These are phyloP conservation scores for Linnemannia schmuckeri DNA, from an alignment of 192 early-diverging fungal species.

Conservation along the genomic window DNA sequence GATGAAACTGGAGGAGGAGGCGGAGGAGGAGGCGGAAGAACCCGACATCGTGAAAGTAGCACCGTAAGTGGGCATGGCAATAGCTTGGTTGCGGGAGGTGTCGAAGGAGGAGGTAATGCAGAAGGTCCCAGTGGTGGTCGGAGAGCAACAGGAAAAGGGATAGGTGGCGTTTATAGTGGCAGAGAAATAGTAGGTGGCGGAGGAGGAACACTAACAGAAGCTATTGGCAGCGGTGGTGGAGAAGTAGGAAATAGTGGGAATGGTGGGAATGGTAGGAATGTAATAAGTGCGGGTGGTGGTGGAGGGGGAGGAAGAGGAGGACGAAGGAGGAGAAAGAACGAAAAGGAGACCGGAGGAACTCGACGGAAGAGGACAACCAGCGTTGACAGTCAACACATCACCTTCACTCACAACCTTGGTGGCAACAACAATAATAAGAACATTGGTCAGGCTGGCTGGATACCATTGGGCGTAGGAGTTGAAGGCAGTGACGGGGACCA, in stretches of 20 bases:
- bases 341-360: not conserved
- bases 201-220: not conserved
- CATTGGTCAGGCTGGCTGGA: not conserved
- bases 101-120: not conserved
- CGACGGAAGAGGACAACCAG: not conserved
- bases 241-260: not conserved
- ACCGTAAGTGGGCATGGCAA: not conserved
- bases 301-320: not conserved
- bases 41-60: not conserved
- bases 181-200: not conserved
- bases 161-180: not conserved
- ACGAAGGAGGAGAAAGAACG: not conserved
- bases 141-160: conserved; percentile 9
- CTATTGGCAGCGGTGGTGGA: not conserved
- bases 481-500: not conserved
- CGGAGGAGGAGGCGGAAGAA: no score
- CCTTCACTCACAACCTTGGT: not conserved
- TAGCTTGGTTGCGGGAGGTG: not conserved
- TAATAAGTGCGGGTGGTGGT: not conserved
- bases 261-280: not conserved
- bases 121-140: not conserved
- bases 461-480: not conserved
- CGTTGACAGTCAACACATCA: not conserved
- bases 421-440: conserved; percentile 9
- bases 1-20: not conserved